These are phyloP conservation scores for Nepenthes mirabilis DNA, from an alignment of 148 eudicot genomes.

Conservation along the genomic window DNA sequence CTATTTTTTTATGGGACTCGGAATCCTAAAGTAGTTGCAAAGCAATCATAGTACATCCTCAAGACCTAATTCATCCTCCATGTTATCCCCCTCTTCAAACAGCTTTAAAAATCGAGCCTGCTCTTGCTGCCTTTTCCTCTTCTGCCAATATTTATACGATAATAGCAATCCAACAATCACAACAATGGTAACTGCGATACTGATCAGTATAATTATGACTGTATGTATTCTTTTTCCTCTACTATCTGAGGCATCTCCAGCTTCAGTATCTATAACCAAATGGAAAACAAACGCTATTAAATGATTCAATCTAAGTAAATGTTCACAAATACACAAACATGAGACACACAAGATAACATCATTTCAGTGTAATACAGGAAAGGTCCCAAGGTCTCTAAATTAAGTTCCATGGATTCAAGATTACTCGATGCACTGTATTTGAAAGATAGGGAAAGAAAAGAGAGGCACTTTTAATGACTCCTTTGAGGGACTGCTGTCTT, in stretches of 20 bases:
- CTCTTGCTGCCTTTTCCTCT: conserved; percentile 58
- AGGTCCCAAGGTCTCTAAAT: too few species aligned
- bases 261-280: conserved; percentile 24
- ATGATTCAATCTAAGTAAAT: neutral
- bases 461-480: too few species aligned
- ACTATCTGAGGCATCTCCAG: conserved; percentile 8
- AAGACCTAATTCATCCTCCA: conserved; percentile 76
- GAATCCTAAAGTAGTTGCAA: neutral
- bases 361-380: too few species aligned
- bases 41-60: conserved; percentile 21
- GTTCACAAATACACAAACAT: neutral
- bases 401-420: too few species aligned
- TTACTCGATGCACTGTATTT: too few species aligned
- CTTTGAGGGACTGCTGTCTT: too few species aligned
- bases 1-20: too few species aligned
- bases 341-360: neutral
- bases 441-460: too few species aligned
- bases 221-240: conserved; percentile 19
- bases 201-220: conserved; percentile 25
- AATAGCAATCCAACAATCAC: conserved; percentile 27
- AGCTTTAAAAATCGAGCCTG: conserved; percentile 83
- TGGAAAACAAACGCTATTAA: neutral
- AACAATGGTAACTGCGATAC: conserved; percentile 21
- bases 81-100: conserved; percentile 69
- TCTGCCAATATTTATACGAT: conserved; percentile 57